A percentile compares a stretch with the other conserved stretches of the same genome.
These are phyloP conservation scores for Phyllachora maydis DNA, from an alignment of 2,329 filamentous ascomycete species.

Conservation along the genomic window DNA sequence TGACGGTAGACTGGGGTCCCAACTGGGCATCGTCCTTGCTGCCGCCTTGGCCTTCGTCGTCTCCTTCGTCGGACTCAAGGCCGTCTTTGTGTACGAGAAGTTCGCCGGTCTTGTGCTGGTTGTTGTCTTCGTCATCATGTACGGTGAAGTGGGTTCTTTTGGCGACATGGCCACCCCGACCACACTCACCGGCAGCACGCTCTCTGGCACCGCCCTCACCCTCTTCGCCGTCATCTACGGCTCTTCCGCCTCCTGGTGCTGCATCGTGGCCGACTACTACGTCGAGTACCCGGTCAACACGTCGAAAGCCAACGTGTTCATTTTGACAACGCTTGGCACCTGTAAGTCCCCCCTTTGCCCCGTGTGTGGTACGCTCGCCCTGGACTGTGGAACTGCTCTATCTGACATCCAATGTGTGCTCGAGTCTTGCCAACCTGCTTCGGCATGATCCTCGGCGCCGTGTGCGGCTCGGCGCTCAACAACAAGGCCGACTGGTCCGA, in stretches of 20 bases:
- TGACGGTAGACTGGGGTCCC: conserved; percentile 19
- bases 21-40: conserved; percentile 31
- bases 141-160: conserved; percentile 19
- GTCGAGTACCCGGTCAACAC: conserved; percentile 24
- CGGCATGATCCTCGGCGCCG: conserved; percentile 22
- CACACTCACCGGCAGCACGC: conserved; percentile 12
- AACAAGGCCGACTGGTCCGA: conserved; percentile 16
- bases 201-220: conserved; percentile 17
- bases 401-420: no score
- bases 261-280: conserved; percentile 22
- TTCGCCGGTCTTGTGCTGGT: conserved; percentile 26
- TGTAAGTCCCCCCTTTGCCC: conserved; percentile 5
- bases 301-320: conserved; percentile 21
- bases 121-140: conserved; percentile 25
- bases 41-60: conserved; percentile 25
- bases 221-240: conserved; percentile 24
- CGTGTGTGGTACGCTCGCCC: not conserved
- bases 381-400: no score
- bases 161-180: conserved; percentile 17
- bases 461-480: conserved; percentile 19
- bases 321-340: conserved; percentile 24
- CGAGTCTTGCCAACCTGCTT: conserved; percentile 23
- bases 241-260: conserved; percentile 24
- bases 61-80: conserved; percentile 27
- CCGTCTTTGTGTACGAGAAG: conserved; percentile 25